Evolutionary conservation across 2,329 filamentous ascomycete genomes (phyloP), one percentile per base, ranked within the genome.

Genomic region (Neonectria punicea): DNA sequence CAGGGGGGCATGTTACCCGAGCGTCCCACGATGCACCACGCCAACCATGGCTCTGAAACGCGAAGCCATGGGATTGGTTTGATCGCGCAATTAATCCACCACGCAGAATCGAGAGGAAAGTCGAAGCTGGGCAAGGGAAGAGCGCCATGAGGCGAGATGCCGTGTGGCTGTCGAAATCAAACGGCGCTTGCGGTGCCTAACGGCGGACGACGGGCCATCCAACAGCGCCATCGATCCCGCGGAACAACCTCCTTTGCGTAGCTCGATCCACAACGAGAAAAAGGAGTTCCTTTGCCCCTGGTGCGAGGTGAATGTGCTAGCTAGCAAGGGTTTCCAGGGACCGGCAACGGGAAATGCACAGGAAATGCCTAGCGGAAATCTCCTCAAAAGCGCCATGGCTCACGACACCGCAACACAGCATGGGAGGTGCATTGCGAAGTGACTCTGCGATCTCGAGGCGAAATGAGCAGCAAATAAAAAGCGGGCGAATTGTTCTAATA

Each of bases 21-120:
- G 54, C 28, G 61, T 67, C 58, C 65, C 57, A 72, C 58, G 65
- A 63, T 59, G 58, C 60, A 39, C 54, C 66, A 50, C 41, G 28
- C 51, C 34, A 44, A 25, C 51, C 70, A 67, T 67, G 70, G 68
- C 56, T 68, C 61, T 74, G 72, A 74, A 74, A 74, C 72, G 51
- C 58, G 61, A 66, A 61, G 61, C 56, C 61, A 50, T 41, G 32
- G 54, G 55, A 47, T 55, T 59, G 55, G 46, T 68, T 53, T 67
- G 55, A 66, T 51, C 56, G 61, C 18, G 56, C 25, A 67, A 67
- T 63, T 70, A 54, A 56, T 56, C 57, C 69, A 56, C 58, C 63
- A 59, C 53, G 58, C 55, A 62, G 54, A 65, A 25, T 53, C 53
- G 46, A 67, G 47, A 53, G 54, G 30, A 46, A 36, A 64, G 28